phyloP scores from a whole-genome alignment of 2,329 filamentous ascomycete genomes.

The Teratosphaeria nubilosa region DNA sequence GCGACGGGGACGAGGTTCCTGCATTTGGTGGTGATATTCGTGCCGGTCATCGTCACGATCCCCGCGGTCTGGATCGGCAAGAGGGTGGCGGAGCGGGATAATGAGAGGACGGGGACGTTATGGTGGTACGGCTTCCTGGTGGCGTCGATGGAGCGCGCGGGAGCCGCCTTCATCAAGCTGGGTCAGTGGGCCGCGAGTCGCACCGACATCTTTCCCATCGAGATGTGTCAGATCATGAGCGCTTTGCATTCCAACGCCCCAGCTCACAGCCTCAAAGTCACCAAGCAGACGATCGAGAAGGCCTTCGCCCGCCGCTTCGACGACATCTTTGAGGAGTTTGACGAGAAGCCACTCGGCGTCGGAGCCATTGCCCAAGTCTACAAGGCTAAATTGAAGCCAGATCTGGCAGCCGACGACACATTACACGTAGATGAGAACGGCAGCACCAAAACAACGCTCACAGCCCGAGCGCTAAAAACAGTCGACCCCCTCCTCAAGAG shows the following conservation, averaged over 20 bases:
- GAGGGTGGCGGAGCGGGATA: conserved; percentile 52
- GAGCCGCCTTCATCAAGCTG: conserved; percentile 96
- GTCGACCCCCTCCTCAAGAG: conserved; percentile 82
- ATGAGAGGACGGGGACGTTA: conserved; percentile 70
- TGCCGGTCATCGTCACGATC: conserved; percentile 73
- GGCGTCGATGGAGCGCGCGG: conserved; percentile 79
- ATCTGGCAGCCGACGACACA: conserved; percentile 53
- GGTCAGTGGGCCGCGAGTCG: conserved; percentile 97
- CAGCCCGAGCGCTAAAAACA: conserved; percentile 64
- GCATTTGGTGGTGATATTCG: conserved; percentile 77
- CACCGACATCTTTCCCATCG: conserved; percentile 87
- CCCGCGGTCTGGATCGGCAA: conserved; percentile 72
- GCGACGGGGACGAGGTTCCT: conserved; percentile 82
- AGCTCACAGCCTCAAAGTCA: conserved; percentile 73
- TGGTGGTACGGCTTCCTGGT: conserved; percentile 95
- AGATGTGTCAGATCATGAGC: conserved; percentile 90
- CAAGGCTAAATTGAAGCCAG: conserved; percentile 79
- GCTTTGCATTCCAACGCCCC: conserved; percentile 90
- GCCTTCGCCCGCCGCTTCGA: conserved; percentile 78
- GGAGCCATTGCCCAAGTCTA: conserved; percentile 97
- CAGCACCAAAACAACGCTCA: conserved; percentile 45
- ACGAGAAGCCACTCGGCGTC: conserved; percentile 79
- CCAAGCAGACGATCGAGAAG: conserved; percentile 65
- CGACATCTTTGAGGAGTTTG: conserved; percentile 93
- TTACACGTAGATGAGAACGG: conserved; percentile 34